phyloP scores from a whole-genome alignment of 2,329 filamentous ascomycete species.

The Xylaria digitata region DNA sequence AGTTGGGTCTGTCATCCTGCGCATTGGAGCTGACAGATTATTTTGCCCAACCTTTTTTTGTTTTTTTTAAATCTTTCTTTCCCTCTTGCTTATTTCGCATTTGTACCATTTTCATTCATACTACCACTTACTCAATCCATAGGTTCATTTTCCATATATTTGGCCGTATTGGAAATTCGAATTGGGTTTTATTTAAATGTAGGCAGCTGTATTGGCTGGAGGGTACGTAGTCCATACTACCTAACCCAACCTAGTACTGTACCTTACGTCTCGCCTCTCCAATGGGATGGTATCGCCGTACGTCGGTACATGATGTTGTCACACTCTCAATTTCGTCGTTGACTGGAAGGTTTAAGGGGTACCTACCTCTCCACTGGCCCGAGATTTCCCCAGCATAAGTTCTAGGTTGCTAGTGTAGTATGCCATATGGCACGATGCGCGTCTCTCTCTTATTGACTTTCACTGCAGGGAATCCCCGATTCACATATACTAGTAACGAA shows the following conservation, averaged over 20 bases:
- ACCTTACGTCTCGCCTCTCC: background rate
- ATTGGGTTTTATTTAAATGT: background rate
- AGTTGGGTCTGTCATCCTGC: constrained; percentile 6
- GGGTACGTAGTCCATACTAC: no score
- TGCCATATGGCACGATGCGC: constrained; percentile 32
- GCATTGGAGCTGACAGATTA: constrained; percentile 6
- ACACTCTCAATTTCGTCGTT: background rate
- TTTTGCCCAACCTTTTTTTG: background rate
- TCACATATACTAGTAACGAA: constrained; percentile 6
- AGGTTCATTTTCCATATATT: background rate
- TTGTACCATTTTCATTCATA: background rate
- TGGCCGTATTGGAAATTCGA: background rate
- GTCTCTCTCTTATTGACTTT: constrained; percentile 7
- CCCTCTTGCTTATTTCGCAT: background rate
- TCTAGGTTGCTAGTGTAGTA: background rate
- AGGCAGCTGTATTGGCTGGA: background rate
- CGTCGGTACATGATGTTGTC: background rate
- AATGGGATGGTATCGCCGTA: background rate
- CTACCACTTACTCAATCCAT: background rate
- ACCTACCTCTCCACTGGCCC: constrained; percentile 36
- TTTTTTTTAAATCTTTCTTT: background rate
- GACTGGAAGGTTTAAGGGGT: constrained; percentile 5
- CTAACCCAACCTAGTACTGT: background rate
- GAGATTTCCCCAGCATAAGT: constrained; percentile 9
- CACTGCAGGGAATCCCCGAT: background rate